Conservation (phyloP, 768 basidiomycete species). For the Phylloporus arenicola region DNA sequence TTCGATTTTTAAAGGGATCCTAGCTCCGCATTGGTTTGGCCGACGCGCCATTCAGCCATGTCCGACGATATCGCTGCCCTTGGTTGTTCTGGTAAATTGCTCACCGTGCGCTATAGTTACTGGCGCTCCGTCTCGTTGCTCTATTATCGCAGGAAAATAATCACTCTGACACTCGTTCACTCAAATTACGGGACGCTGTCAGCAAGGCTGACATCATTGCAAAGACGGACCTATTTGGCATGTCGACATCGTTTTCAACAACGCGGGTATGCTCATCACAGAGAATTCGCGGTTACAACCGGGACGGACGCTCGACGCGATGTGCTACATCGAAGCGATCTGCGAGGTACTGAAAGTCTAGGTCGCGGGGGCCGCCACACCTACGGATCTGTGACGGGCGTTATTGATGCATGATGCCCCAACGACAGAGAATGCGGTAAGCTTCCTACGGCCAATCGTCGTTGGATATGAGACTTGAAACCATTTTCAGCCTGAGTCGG, state of each 20-base stretch:
- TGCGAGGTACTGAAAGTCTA: not conserved
- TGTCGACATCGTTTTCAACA: constrained; percentile 36
- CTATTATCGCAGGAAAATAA: constrained; percentile 21
- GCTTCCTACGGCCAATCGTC: not conserved
- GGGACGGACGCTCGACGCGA: constrained; percentile 28
- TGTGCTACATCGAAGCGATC: constrained; percentile 27
- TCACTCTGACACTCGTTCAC: constrained; percentile 29
- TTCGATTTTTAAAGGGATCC: not conserved
- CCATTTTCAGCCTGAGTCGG: constrained; percentile 12
- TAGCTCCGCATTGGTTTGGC: not conserved
- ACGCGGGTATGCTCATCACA: constrained; percentile 23
- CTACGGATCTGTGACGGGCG: not conserved
- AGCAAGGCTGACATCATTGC: constrained; percentile 20
- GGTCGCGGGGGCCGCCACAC: too few species aligned
- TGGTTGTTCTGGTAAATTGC: not conserved
- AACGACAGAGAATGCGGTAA: constrained; percentile 15
- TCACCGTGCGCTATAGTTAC: constrained; percentile 18
- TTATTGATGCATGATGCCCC: not conserved
- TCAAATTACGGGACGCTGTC: constrained; percentile 14
- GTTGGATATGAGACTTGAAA: not conserved
- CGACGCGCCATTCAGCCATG: constrained; percentile 1
- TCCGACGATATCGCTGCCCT: not conserved
- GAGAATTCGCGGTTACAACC: constrained; percentile 33
- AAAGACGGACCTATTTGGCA: constrained; percentile 26
- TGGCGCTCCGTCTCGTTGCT: constrained; percentile 34